phyloP scores from a whole-genome alignment of 1,284 basidiomycete genomes.

The Coniferiporia sulphurascens region DNA sequence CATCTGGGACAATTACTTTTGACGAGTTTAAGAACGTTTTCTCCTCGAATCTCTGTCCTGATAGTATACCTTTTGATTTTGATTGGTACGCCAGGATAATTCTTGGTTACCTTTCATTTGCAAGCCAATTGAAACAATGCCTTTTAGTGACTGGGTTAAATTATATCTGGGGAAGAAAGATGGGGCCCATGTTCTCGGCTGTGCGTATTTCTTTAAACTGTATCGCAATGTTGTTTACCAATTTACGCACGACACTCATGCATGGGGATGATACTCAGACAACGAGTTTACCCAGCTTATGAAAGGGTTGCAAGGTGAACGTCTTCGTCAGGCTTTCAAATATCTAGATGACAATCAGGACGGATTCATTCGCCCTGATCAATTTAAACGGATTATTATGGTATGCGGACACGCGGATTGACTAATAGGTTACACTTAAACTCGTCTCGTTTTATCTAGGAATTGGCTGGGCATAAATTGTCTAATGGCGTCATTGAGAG shows the following conservation, averaged over 20 bases:
- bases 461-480: constrained; percentile 92
- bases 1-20: constrained; percentile 84
- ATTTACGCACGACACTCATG: background rate
- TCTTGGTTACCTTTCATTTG: background rate
- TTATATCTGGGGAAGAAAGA: constrained; percentile 90
- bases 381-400: constrained; percentile 91
- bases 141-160: constrained; percentile 83
- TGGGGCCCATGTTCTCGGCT: constrained; percentile 86
- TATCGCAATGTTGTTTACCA: no score
- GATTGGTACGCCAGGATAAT: constrained; percentile 56
- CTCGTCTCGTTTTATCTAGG: constrained; percentile 39
- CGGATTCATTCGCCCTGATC: constrained; percentile 86
- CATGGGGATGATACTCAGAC: constrained; percentile 41
- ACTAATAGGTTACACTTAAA: background rate
- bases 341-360: constrained; percentile 84
- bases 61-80: constrained; percentile 91
- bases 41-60: constrained; percentile 71
- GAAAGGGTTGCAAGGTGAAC: constrained; percentile 95
- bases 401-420: constrained; percentile 38
- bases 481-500: constrained; percentile 87
- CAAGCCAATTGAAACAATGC: constrained; percentile 3
- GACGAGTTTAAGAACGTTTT: constrained; percentile 93
- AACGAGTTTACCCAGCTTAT: constrained; percentile 95
- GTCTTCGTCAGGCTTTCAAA: constrained; percentile 90
- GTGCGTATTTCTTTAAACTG: constrained; percentile 35